These are phyloP conservation scores for Tolypocladium sp. DNA, from an alignment of 2,329 filamentous ascomycete genomes.

Conservation along the genomic window DNA sequence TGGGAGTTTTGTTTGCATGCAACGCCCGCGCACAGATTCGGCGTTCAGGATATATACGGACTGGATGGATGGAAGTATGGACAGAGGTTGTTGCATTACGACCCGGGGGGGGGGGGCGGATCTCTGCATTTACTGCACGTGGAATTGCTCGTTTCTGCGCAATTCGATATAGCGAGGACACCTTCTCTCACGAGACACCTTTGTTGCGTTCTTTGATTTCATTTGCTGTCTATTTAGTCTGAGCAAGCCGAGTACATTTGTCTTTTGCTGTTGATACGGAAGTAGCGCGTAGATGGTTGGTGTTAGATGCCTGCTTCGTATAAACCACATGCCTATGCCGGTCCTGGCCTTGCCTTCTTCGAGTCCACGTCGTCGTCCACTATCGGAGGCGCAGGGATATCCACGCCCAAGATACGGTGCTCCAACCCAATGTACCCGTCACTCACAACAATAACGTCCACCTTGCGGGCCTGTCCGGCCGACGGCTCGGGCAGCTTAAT, in stretches of 20 bases:
- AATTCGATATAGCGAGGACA: neutral
- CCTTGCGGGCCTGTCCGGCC: conserved; percentile 41
- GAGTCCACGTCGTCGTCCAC: conserved; percentile 38
- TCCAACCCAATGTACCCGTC: conserved; percentile 79
- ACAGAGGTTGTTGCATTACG: neutral
- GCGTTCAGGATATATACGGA: neutral
- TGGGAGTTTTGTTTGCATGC: neutral
- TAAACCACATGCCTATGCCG: neutral
- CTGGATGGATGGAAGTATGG: neutral
- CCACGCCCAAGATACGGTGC: conserved; percentile 36
- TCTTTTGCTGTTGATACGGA: neutral
- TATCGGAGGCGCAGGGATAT: conserved; percentile 39
- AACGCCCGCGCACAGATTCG: neutral
- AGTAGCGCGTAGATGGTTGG: neutral
- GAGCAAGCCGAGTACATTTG: neutral
- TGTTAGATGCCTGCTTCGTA: neutral
- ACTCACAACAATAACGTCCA: conserved; percentile 72
- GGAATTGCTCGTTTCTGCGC: neutral
- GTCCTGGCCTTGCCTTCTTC: conserved; percentile 21
- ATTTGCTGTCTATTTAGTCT: neutral
- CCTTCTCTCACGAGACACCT: neutral
- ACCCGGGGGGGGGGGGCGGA: neutral
- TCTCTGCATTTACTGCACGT: neutral
- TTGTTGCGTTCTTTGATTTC: neutral
- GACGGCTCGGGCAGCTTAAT: conserved; percentile 50